phyloP scores from a whole-genome alignment of 352 stramenopile genomes.

The Globisporangium carolinianum region DNA sequence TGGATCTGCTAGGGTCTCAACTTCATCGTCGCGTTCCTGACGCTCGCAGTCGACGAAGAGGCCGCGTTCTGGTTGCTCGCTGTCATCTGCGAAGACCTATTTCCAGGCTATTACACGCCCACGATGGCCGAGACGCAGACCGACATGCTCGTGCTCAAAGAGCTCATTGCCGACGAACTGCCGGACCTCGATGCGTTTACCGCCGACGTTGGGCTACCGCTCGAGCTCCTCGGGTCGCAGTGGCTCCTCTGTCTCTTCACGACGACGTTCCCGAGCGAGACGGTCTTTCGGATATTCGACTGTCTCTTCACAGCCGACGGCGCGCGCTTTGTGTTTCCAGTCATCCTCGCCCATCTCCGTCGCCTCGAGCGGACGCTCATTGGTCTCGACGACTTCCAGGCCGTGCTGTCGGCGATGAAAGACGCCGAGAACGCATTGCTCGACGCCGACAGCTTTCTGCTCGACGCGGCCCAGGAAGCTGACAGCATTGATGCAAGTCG shows the following conservation, averaged over 20 bases:
- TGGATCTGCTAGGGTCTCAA: slow-evolving; percentile 49
- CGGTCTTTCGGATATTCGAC: slow-evolving; percentile 84
- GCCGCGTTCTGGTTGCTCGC: slow-evolving; percentile 83
- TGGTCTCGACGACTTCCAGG: slow-evolving; percentile 53
- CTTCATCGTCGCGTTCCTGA: slow-evolving; percentile 85
- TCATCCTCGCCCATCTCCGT: slow-evolving; percentile 75
- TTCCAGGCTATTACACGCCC: slow-evolving; percentile 85
- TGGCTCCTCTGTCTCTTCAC: slow-evolving; percentile 90
- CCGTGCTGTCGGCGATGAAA: slow-evolving; percentile 70
- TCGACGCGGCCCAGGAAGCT: slow-evolving; percentile 32
- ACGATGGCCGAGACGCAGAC: slow-evolving; percentile 86
- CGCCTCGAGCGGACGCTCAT: slow-evolving; percentile 47
- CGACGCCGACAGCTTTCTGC: slow-evolving; percentile 60
- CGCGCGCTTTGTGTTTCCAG: slow-evolving; percentile 71
- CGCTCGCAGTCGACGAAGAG: slow-evolving; percentile 80
- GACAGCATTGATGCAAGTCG: slow-evolving; percentile 28
- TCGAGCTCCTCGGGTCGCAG: slow-evolving; percentile 85
- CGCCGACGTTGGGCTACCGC: slow-evolving; percentile 62
- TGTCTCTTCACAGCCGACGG: slow-evolving; percentile 77
- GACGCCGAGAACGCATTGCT: slow-evolving; percentile 53
- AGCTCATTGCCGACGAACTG: slow-evolving; percentile 79
- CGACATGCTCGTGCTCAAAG: slow-evolving; percentile 86
- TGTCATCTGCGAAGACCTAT: slow-evolving; percentile 87
- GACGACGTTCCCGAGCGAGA: slow-evolving; percentile 86
- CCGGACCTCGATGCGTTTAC: slow-evolving; percentile 72